Conservation (phyloP, 345 rosid species). For the Reutealis trisperma region DNA sequence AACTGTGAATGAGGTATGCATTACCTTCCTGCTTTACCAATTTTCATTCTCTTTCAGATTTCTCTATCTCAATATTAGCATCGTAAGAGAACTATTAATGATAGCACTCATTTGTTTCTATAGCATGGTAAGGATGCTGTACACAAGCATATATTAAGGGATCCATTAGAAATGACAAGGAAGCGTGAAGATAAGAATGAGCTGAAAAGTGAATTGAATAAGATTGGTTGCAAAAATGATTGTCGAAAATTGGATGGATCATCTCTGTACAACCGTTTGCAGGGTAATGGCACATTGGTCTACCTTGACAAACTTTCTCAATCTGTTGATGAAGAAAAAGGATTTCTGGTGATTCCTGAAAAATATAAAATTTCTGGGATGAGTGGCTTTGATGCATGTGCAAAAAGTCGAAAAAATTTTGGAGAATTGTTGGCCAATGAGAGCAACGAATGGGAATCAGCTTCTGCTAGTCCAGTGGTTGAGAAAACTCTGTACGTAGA, state of each 20-base stretch:
- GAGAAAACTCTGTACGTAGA: slow-evolving; percentile 88
- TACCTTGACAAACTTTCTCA: slow-evolving; percentile 8
- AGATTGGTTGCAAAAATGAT: slow-evolving; percentile 14
- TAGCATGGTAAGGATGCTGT: slow-evolving; percentile 35
- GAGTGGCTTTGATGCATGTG: slow-evolving; percentile 16
- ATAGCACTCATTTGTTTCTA: background rate
- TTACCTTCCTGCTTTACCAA: background rate
- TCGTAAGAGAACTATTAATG: background rate
- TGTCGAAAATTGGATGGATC: slow-evolving; percentile 32
- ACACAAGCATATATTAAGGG: slow-evolving; percentile 14
- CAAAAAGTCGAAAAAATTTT: slow-evolving; percentile 37
- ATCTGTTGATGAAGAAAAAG: slow-evolving; percentile 18
- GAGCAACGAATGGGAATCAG: slow-evolving; percentile 46
- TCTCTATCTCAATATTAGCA: background rate
- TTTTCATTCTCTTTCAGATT: background rate
- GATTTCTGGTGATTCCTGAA: slow-evolving; percentile 27
- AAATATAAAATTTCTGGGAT: slow-evolving; percentile 21
- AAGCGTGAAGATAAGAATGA: slow-evolving; percentile 32
- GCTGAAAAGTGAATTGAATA: slow-evolving; percentile 20
- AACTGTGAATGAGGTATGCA: slow-evolving; percentile 46
- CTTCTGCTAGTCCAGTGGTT: slow-evolving; percentile 35
- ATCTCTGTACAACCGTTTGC: slow-evolving; percentile 28
- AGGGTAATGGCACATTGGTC: slow-evolving; percentile 26
- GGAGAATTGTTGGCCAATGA: slow-evolving; percentile 56
- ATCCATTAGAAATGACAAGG: slow-evolving; percentile 15